Percentiles rank a stretch among this genome's conserved stretches.
Conservation (phyloP, 1,284 basidiomycete genomes). For the Trichosporon ovoides region DNA sequence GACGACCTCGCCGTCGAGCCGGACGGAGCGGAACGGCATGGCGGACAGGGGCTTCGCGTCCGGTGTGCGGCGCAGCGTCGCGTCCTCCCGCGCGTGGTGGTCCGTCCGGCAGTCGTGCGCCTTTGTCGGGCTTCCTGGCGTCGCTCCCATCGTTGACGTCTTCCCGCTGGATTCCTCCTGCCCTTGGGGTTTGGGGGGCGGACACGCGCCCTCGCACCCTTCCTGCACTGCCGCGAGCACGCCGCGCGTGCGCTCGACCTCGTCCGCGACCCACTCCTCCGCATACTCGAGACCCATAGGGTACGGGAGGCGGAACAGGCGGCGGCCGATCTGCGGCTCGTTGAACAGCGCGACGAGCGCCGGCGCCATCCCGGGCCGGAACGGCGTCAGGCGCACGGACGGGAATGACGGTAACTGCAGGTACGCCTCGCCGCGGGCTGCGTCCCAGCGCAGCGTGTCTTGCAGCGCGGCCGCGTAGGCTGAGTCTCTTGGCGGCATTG, state of each 20-base stretch:
- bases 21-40: constrained; percentile 21
- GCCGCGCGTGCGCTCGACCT: not conserved
- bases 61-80: not conserved
- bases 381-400: constrained; percentile 21
- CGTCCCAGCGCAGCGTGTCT: constrained; percentile 22
- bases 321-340: constrained; percentile 17
- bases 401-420: constrained; percentile 27
- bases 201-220: not conserved
- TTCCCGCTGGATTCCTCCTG: not conserved
- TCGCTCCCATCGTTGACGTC: not conserved
- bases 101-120: no score
- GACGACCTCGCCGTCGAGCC: constrained; percentile 13
- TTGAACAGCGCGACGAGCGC: constrained; percentile 26
- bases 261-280: constrained; percentile 10
- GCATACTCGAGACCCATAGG: constrained; percentile 20
- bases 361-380: constrained; percentile 20
- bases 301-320: constrained; percentile 23
- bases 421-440: constrained; percentile 22
- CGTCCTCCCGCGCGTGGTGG: not conserved
- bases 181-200: not conserved
- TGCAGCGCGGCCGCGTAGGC: constrained; percentile 8
- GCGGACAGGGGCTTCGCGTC: not conserved
- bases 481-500: not conserved
- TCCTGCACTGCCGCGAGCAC: not conserved
- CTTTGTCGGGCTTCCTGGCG: not conserved